Percentiles rank a stretch among this genome's conserved stretches.
phyloP scores from a whole-genome alignment of 192 early-diverging fungal genomes.

The Kappamyces sp. region DNA sequence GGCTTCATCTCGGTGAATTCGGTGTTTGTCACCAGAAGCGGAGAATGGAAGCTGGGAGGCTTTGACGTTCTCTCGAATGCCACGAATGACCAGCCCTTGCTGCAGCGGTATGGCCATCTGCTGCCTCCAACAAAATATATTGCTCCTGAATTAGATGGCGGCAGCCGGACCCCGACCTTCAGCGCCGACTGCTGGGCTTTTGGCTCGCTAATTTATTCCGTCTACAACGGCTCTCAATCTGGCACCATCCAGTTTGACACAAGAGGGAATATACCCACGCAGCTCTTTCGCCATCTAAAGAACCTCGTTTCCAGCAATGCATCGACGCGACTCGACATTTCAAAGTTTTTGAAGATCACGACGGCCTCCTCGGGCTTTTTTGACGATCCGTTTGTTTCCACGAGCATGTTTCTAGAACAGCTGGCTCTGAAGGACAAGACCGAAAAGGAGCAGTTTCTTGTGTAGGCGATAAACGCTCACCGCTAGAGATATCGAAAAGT shows the following conservation, averaged over 20 bases:
- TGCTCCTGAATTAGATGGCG: background rate
- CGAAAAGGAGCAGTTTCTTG: slow-evolving; percentile 76
- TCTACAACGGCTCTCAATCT: slow-evolving; percentile 59
- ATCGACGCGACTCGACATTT: slow-evolving; percentile 55
- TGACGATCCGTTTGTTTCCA: slow-evolving; percentile 75
- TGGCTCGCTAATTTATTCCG: slow-evolving; percentile 75
- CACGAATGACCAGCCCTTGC: slow-evolving; percentile 62
- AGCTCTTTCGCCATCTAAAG: slow-evolving; percentile 46
- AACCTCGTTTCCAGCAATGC: slow-evolving; percentile 56
- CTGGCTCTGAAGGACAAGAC: slow-evolving; percentile 82
- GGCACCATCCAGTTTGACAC: slow-evolving; percentile 27
- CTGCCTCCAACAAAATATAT: slow-evolving; percentile 34
- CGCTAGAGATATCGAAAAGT: slow-evolving; percentile 60
- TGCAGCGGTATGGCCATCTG: slow-evolving; percentile 56
- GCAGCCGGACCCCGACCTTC: slow-evolving; percentile 29
- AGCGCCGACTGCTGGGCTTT: slow-evolving; percentile 79
- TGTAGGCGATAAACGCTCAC: slow-evolving; percentile 8
- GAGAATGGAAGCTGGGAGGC: slow-evolving; percentile 94
- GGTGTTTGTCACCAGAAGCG: slow-evolving; percentile 82
- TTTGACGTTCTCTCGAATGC: slow-evolving; percentile 70
- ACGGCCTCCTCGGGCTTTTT: slow-evolving; percentile 62
- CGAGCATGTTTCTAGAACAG: slow-evolving; percentile 84
- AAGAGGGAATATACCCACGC: slow-evolving; percentile 17
- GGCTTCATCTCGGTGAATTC: slow-evolving; percentile 74
- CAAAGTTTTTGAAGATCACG: slow-evolving; percentile 65